Evolutionary conservation across 495 filamentous ascomycete genomes (phyloP), one percentile per base, ranked within the genome.

Genomic region (Beverwykella pulmonaria): DNA sequence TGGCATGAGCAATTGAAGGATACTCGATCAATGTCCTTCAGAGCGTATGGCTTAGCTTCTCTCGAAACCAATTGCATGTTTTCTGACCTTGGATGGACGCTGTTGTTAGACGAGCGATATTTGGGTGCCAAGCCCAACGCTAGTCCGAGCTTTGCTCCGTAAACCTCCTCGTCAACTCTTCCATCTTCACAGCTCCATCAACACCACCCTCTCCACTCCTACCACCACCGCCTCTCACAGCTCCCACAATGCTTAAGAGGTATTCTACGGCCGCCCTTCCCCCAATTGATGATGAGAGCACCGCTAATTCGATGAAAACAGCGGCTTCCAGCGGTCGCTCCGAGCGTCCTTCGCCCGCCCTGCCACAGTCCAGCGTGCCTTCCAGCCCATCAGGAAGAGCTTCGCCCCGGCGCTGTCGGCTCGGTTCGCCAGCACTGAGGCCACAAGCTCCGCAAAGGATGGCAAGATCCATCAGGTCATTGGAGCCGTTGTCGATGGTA

Each of bases 401-500:
- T 71, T 72, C 61, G 71, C 68, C 15, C 76, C 76, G 6, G 74
- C 71, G 20, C 60, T 79, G 41, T 53, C 58, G 20, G 61, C 72
- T 23, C 74, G 77, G 34, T 78, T 77, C 67, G 76, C 76, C 8
- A 34, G 30, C 30, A 44, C 39, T 44, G 39, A 44, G 22, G 70
- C 60, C 54, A 74, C 74, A n/a, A 69, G 74, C 29, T 41, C 69
- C 23, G 73, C 72, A 15, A 69, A 67, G 48, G 76, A 75, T 72
- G 76, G 77, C 70, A 76, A 76, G 71, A 75, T 79, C 56, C 75
- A 79, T 62, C 75, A 78, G 69, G 59, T 86, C 75, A 86, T 86
- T 77, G 87, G 87, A 84, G 87, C 87, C 78, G 87, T 90, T 75
- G 87, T 90, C 70, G 87, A 90, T 79, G 86, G 87, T 90, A 80